Base-by-base conservation (phyloP, 192 early-diverging fungal genomes). In the Coemansia sp. region DNA sequence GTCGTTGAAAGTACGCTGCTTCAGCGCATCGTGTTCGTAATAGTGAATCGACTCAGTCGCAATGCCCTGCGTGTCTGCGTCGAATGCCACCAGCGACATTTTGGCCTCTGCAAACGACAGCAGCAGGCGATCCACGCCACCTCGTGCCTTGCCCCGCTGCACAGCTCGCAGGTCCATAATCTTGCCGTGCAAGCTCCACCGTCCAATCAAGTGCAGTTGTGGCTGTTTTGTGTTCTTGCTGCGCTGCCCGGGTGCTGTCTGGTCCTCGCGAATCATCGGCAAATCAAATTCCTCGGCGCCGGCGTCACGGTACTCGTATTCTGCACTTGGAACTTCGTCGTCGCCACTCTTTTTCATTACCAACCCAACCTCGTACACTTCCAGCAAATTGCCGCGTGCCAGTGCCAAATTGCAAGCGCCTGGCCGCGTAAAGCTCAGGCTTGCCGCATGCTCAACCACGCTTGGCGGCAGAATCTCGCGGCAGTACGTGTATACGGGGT, bases 21-120 rank as follows among this genome's bases (percentile, higher is more conserved):
- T 90, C 57, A 92, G 88, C 60, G 90, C 88, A 51, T 96, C 97
- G 32, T 93, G 84, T 73, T 98, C 97, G 73, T 97, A 98, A 72
- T 91, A 95, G 79, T 98, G 97, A 17, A 98, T 89, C 9, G 95
- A 97, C 21, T 97, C 92, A 2, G 97, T 98, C 1, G 90, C 86
- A 58, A 97, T 83, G 32, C 81, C 78, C 57, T 94, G 86, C 7
- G 86, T 86, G 38, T 85, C 81, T 3, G 78, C 83, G 14, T 91
- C 91, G 75, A 87, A 98, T 59, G 94, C 91, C 24, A 98, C 73
- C 47, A 98, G 67, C 21, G 94, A 92, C 91, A 98, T 92, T 90
- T 97, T 84, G 19, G 67, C 70, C 49, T 83, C 82, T 7, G 67
- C 56, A 53, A 83, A 83, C 12, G 70, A 70, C 38, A 80, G 47